Conservation (phyloP, 2,329 filamentous ascomycete genomes). For the Ophiostoma triangulosporum region DNA sequence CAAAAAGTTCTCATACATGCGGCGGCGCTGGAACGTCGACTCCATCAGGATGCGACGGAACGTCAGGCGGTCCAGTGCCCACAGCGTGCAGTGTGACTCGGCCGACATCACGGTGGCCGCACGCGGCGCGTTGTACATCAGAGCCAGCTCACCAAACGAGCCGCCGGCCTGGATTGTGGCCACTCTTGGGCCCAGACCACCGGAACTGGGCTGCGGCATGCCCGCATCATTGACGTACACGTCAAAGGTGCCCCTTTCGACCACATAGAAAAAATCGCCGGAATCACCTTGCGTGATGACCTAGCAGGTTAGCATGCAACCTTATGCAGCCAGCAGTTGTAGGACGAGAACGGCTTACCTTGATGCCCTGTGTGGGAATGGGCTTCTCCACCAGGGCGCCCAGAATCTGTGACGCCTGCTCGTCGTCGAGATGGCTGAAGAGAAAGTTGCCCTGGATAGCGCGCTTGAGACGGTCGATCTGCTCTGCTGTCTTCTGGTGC, state of each 20-base stretch:
- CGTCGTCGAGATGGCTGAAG: constrained; percentile 88
- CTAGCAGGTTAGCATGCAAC: constrained; percentile 28
- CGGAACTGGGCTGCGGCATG: constrained; percentile 60
- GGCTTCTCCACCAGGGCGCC: constrained; percentile 89
- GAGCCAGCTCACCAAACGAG: constrained; percentile 88
- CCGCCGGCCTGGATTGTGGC: constrained; percentile 73
- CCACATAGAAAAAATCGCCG: constrained; percentile 95
- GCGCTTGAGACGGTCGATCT: constrained; percentile 62
- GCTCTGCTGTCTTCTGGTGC: constrained; percentile 71
- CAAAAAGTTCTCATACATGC: constrained; percentile 94
- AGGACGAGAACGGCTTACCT: constrained; percentile 29
- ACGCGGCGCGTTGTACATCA: constrained; percentile 98
- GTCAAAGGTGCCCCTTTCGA: constrained; percentile 82
- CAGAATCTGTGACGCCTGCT: constrained; percentile 75
- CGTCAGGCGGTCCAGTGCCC: constrained; percentile 89
- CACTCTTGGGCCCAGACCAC: constrained; percentile 75
- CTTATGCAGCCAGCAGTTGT: not conserved
- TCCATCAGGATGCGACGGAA: constrained; percentile 98
- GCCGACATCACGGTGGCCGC: constrained; percentile 85
- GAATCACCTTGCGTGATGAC: constrained; percentile 93
- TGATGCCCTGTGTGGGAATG: constrained; percentile 78
- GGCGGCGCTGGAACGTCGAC: constrained; percentile 85
- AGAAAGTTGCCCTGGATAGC: constrained; percentile 86
- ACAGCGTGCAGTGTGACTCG: constrained; percentile 66
- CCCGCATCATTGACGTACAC: constrained; percentile 77